phyloP scores from a whole-genome alignment of 2,329 filamentous ascomycete genomes.

The Fusarium sp. region DNA sequence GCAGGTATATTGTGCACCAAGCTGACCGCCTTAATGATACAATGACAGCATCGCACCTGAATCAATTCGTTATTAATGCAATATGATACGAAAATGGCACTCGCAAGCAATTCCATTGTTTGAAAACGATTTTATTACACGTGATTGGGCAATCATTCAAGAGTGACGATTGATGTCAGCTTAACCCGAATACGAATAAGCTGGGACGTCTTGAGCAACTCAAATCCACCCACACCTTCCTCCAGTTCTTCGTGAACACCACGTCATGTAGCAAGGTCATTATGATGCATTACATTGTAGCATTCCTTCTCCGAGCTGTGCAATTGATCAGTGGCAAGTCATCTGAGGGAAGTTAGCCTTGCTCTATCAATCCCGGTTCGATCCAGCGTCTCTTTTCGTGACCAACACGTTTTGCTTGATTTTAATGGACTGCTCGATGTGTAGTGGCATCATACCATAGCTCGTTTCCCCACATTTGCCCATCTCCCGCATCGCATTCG shows the following conservation, averaged over 20 bases:
- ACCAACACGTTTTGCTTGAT: slow-evolving; percentile 9
- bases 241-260: slow-evolving; percentile 4
- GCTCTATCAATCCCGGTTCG: not conserved
- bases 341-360: slow-evolving; percentile 9
- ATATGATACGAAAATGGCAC: not conserved
- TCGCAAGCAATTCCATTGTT: not conserved
- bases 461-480: slow-evolving; percentile 40
- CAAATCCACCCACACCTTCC: slow-evolving; percentile 19
- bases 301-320: not conserved
- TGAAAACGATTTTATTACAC: slow-evolving; percentile 1
- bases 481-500: slow-evolving; percentile 36
- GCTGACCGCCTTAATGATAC: not conserved
- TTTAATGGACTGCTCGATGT: slow-evolving; percentile 28
- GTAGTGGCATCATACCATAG: slow-evolving; percentile 47
- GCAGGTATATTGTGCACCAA: not conserved
- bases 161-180: not conserved
- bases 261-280: slow-evolving; percentile 26
- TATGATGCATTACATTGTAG: slow-evolving; percentile 13
- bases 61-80: not conserved
- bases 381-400: not conserved
- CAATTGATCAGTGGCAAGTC: slow-evolving; percentile 6
- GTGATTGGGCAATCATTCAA: not conserved
- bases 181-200: slow-evolving; percentile 45
- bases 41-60: not conserved
- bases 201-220: not conserved